Evolutionary conservation across 2,329 filamentous ascomycete species (phyloP).

Genomic region (Phyllosticta capitalensis): DNA sequence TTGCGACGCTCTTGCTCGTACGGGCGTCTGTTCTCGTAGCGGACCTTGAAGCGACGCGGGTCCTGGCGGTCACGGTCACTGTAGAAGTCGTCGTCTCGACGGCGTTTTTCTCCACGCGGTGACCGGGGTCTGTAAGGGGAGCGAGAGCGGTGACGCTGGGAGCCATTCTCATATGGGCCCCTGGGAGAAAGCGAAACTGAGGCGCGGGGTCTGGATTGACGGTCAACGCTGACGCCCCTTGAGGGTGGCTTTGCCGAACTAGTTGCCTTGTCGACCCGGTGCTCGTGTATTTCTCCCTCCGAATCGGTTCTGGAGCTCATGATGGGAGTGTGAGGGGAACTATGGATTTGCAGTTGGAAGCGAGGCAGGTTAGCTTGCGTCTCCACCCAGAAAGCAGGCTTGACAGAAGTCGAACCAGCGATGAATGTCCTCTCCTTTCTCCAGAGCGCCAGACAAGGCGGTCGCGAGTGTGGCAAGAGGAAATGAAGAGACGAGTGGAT

Average conservation of each 20-base stretch:
- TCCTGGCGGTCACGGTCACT: constrained; percentile 42
- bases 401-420: constrained; percentile 13
- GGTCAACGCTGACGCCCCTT: constrained; percentile 83
- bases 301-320: constrained; percentile 53
- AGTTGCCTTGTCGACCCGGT: constrained; percentile 66
- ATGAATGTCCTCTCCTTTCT: constrained; percentile 3
- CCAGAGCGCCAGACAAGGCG: neutral
- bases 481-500: neutral
- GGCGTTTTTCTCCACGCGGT: constrained; percentile 47
- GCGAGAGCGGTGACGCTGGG: constrained; percentile 18
- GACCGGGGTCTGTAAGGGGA: constrained; percentile 18
- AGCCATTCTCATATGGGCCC: constrained; percentile 38
- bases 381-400: constrained; percentile 6
- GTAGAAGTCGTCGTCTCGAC: constrained; percentile 48
- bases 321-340: neutral
- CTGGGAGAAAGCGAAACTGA: constrained; percentile 11
- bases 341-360: neutral
- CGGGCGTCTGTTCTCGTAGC: constrained; percentile 48
- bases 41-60: constrained; percentile 50
- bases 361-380: constrained; percentile 9
- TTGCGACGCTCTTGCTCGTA: constrained; percentile 19
- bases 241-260: constrained; percentile 57
- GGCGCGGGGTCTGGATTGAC: constrained; percentile 55
- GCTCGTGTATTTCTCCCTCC: constrained; percentile 76
- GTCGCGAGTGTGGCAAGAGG: neutral